Evolutionary conservation across 2,329 filamentous ascomycete genomes (phyloP), one percentile per base, ranked within the genome.

Genomic region (Lasiodiplodia sp.): DNA sequence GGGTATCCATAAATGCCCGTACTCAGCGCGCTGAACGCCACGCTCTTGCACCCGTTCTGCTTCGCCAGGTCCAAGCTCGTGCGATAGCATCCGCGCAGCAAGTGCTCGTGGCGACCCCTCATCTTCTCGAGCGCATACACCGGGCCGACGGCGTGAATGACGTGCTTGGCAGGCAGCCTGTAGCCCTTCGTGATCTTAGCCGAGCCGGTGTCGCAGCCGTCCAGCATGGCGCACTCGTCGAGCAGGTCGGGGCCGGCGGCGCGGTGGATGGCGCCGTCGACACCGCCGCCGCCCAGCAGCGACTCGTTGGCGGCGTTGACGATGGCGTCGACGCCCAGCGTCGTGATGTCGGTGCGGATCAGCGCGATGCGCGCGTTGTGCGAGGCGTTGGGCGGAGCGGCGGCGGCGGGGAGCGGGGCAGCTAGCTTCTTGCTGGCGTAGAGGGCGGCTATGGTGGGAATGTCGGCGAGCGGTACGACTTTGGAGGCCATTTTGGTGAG

Each of bases 1-100:
- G 95, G 95, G 76, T 96, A 98, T 0, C 93, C 93, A 76, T 97
- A 98, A 1, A 97, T 79, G 0, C 95, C 96, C 0, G 95, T 97
- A 76, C 94, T 97, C 69, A 98, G 86, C 23, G 89, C 91, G 51
- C 90, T 89, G 74, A 99, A 97, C 0, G 93, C 96, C 67, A 98
- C 85, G 56, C 87, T 92, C 75, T 85, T 87, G 74, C 92, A 86
- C 1, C 84, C 85, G 66, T 90, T 85, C 64, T 88, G 79, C 0
- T 88, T 89, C 0, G 94, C 94, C n/a, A 96, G 77, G 73, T 91
- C 82, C 69, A 98, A 79, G 73, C 89, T 91, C 52, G 82, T 87
- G 8, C 82, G 83, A 78, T 99, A 99, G 81, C 94, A 91, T 72
- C 76, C 79, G 69, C 81, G 86, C 77, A 91, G 77, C 47, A 88